Evolutionary conservation across 2,329 filamentous ascomycete species (phyloP), one percentile per base, ranked within the genome.

Genomic region (Xylaria sp.): DNA sequence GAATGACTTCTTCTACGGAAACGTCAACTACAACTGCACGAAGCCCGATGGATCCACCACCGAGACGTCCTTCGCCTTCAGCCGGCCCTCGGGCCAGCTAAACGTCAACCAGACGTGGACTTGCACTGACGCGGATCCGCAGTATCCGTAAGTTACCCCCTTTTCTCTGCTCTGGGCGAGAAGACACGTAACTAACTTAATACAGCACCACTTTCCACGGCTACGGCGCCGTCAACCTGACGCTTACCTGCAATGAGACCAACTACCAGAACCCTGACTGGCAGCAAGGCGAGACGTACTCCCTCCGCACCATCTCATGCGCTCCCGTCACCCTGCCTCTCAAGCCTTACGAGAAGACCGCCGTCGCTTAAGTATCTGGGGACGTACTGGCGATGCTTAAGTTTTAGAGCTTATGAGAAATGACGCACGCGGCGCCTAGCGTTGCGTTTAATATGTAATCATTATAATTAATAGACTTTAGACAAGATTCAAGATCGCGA

Each of bases 1-100:
- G 5, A 67, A 59, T 10, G 82, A 85, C 72, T 87, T 85, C 75
- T 87, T 86, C 79, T 85, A 84, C 75, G 85, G 84, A 72, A 81
- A 76, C 59, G 20, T 81, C 40, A 60, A 73, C 53, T 87, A 86
- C 79, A 75, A 75, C 7, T 88, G 86, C 79, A 71, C 72, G 2
- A 68, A 75, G 10, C 77, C 79, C n/a, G 74, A 75, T 7, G 72
- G 76, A 10, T 72, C 73, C 2, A 72, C 69, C n/a, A 75, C 78
- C 31, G 73, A 75, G 54, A 81, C 80, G 2, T 79, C 75, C 0
- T 88, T 87, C 68, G 79, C 79, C 61, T 87, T 81, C 71, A 80
- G 74, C 74, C 74, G 79, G 13, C 77, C 82, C 4, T 72, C 72
- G 33, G 74, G 76, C 6, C 67, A 76, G 61, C 74, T 87, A 58